These are phyloP conservation scores for Fusarium marasasianum DNA, from an alignment of 2,329 filamentous ascomycete species.

Conservation along the genomic window DNA sequence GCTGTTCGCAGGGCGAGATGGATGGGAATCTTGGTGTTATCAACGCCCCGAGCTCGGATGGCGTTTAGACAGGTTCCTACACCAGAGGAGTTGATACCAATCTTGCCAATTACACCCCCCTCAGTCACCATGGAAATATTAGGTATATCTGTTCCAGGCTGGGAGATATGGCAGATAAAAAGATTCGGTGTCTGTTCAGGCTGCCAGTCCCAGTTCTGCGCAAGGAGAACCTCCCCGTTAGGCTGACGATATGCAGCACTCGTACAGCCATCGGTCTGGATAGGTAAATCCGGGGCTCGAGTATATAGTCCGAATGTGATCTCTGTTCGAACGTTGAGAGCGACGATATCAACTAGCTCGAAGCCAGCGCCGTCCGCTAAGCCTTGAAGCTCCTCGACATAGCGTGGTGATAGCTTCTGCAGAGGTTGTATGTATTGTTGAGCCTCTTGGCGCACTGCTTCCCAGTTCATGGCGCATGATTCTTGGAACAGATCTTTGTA, in stretches of 20 bases:
- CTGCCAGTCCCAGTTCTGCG: slow-evolving; percentile 70
- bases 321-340: slow-evolving; percentile 56
- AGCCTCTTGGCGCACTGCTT: slow-evolving; percentile 18
- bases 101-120: slow-evolving; percentile 70
- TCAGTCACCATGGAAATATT: slow-evolving; percentile 66
- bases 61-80: slow-evolving; percentile 71
- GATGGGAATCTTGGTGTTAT: slow-evolving; percentile 61
- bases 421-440: slow-evolving; percentile 20
- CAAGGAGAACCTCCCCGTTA: slow-evolving; percentile 49
- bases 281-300: neutral
- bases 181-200: slow-evolving; percentile 61
- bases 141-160: slow-evolving; percentile 50
- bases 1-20: slow-evolving; percentile 67
- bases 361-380: slow-evolving; percentile 61
- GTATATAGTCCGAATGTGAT: slow-evolving; percentile 60
- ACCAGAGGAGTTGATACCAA: slow-evolving; percentile 68
- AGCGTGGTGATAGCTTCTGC: neutral
- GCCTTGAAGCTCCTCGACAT: slow-evolving; percentile 56
- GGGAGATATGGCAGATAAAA: slow-evolving; percentile 56
- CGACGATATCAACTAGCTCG: slow-evolving; percentile 61
- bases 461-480: slow-evolving; percentile 33
- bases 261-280: slow-evolving; percentile 64
- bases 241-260: slow-evolving; percentile 56
- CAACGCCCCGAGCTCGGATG: slow-evolving; percentile 65
- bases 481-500: slow-evolving; percentile 23